Base-by-base conservation (phyloP, 1,284 basidiomycete genomes). In the Agaricales sp. region DNA sequence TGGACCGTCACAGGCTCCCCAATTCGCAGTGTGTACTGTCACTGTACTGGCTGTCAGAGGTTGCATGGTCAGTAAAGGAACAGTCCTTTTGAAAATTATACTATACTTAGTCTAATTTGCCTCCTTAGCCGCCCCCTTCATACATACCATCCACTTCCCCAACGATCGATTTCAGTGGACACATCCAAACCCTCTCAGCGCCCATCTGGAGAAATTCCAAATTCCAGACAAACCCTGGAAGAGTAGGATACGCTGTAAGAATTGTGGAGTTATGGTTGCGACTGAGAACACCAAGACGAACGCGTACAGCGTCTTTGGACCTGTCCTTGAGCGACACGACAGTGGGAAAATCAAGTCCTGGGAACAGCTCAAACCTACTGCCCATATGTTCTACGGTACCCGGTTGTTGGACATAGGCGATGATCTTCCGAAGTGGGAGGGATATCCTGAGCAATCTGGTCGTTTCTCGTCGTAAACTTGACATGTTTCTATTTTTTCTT, bases 381-480 rank as follows among this genome's bases (percentile, higher is more conserved):
- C 69, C 8, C 82, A 83, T 59, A 76, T 77, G 8, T 83, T 82
- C 61, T 82, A 82, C 54, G 78, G 63, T 4, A 82, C 80, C 16
- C 65, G 78, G 18, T 61, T 81, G 65, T 52, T 82, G 47, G 77
- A 80, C 49, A 59, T 82, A 11, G 50, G 65, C 4, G 81, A 83
- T 54, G 65, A 55, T 2, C 52, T 83, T 51, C 67, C 65, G 20
- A 84, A 82, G 57, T 82, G 79, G 80, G 68, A 71, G 45, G 80
- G 80, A 13, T 83, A 82, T 58, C 70, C 75, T 53, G 63, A 60
- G 11, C 54, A 57, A 46, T 80, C 77, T n/a, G n/a, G 30, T 11
- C 30, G 8, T 35, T 35, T 35, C n/a, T 35, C 30, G 8, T 8
- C 30, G 30, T n/a, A 35, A 35, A n/a, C 11, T 11, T 35, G 30